Base-by-base conservation (phyloP, 2,329 filamentous ascomycete genomes). In the Fusarium caatingaense region DNA sequence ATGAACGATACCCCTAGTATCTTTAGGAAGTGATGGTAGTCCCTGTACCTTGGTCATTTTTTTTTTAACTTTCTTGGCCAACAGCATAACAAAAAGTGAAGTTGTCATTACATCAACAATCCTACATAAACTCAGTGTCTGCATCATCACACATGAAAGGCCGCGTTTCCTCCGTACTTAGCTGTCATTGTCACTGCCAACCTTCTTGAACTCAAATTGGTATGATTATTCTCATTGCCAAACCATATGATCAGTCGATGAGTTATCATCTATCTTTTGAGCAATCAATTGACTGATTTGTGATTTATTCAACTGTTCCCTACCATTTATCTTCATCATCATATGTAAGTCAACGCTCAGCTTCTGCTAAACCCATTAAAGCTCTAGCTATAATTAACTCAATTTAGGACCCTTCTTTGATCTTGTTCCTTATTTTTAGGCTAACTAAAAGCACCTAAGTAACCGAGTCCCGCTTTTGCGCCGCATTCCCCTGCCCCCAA, bases 401-500 rank as follows among this genome's bases (percentile, higher is more conserved):
- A 46, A 46, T 40, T 44, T 58, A 57, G 54, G 21, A 41, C 49
- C 49, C 49, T 28, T 51, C 32, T 27, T 40, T 27, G 48, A 16
- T 51, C 32, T 51, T 55, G 47, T 45, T 55, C 45, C 57, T 56
- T 58, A 45, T 71, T 71, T 71, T 58, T 67, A 59, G 59, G 51
- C 69, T 37, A 37, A 37, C 34, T 64, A 44, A 21, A 37, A 60
- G 41, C 49, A 48, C 41, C 47, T n/a, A 20, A 51, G 21, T 51
- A 60, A 48, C 20, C 32, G 34, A 53, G 64, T 56, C 69, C 62
- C 62, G 56, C 62, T 65, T 67, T 68, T 72, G 16, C 59, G 56
- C 68, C 62, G 54, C 62, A 66, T 58, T 68, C 65, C 71, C 49
- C 60, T 64, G 60, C 69, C 71, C 68, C 63, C 63, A 54, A 41